A percentile compares a stretch with the other conserved stretches of the same genome.
Evolutionary conservation across 345 rosid genomes (phyloP).

Genomic region (Lagerstroemia speciosa): DNA sequence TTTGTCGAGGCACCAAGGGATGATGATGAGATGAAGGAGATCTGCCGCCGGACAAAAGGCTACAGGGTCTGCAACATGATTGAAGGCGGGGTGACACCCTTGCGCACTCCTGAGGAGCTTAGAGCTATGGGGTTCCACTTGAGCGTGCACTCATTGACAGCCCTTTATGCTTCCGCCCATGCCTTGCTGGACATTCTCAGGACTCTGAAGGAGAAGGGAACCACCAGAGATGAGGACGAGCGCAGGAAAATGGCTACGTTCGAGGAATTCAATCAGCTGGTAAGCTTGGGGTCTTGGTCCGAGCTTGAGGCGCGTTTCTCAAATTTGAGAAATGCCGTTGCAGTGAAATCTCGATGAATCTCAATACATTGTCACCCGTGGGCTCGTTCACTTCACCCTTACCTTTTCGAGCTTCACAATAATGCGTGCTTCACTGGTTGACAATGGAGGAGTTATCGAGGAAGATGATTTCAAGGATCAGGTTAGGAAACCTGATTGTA

Average conservation of each 20-base stretch:
- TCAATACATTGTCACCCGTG: neutral
- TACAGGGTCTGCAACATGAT: constrained; percentile 41
- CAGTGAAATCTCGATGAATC: constrained; percentile 9
- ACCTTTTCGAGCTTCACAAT: neutral
- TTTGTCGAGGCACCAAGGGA: constrained; percentile 47
- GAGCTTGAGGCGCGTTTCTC: constrained; percentile 32
- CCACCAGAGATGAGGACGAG: constrained; percentile 19
- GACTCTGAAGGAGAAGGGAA: constrained; percentile 32
- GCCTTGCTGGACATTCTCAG: constrained; percentile 37
- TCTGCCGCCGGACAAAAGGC: constrained; percentile 27
- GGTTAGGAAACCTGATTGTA: too few relatives aligned
- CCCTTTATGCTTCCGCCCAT: constrained; percentile 33
- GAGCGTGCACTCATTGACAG: constrained; percentile 23
- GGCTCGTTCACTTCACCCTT: neutral
- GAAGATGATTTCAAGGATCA: too few relatives aligned
- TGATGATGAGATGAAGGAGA: constrained; percentile 37
- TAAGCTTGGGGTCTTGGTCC: constrained; percentile 35
- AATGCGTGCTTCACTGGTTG: neutral
- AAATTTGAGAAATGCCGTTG: constrained; percentile 1
- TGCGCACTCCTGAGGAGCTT: constrained; percentile 42
- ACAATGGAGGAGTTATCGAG: neutral
- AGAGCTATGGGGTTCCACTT: constrained; percentile 42
- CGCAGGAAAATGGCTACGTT: constrained; percentile 37
- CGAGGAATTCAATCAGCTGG: constrained; percentile 34
- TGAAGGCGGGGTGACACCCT: constrained; percentile 47